A percentile compares a stretch with the other conserved stretches of the same genome.
These are phyloP conservation scores for Andrographis paniculata DNA, from an alignment of 305 asterid genomes.

Conservation along the genomic window DNA sequence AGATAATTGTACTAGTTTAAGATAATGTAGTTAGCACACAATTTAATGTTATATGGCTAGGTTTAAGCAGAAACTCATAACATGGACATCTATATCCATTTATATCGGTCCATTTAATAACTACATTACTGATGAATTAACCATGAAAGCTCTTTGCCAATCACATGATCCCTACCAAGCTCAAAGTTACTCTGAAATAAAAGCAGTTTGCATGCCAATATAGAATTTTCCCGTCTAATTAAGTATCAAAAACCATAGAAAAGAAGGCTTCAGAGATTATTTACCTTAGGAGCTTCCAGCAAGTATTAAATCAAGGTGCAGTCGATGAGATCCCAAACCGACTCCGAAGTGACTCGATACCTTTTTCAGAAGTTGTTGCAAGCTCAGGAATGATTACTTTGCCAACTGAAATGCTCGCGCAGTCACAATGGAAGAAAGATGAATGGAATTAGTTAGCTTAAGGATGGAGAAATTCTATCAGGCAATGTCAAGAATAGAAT, in stretches of 20 bases:
- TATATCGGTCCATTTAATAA: no score
- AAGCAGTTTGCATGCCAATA: neutral
- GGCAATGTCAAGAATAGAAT: slow-evolving; percentile 1
- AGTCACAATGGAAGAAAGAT: neutral
- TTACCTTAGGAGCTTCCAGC: slow-evolving; percentile 23
- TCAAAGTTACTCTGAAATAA: neutral
- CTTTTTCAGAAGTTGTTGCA: slow-evolving; percentile 51
- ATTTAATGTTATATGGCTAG: no score
- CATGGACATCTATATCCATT: no score
- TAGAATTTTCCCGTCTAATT: neutral
- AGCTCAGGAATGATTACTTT: slow-evolving; percentile 68
- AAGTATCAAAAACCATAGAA: neutral
- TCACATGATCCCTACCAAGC: neutral
- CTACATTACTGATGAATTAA: no score
- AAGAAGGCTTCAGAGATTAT: slow-evolving; percentile 15
- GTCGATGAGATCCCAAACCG: slow-evolving; percentile 53
- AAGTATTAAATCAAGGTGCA: slow-evolving; percentile 25
- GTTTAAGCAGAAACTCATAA: no score
- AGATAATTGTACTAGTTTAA: no score
- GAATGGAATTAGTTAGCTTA: slow-evolving; percentile 7
- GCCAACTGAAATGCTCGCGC: slow-evolving; percentile 38
- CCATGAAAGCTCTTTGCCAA: no score
- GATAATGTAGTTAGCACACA: no score
- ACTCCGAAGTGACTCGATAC: slow-evolving; percentile 59
- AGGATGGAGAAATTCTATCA: slow-evolving; percentile 2